Evolutionary conservation across 2,329 filamentous ascomycete genomes (phyloP).

Genomic region (Fusarium dlaminii): DNA sequence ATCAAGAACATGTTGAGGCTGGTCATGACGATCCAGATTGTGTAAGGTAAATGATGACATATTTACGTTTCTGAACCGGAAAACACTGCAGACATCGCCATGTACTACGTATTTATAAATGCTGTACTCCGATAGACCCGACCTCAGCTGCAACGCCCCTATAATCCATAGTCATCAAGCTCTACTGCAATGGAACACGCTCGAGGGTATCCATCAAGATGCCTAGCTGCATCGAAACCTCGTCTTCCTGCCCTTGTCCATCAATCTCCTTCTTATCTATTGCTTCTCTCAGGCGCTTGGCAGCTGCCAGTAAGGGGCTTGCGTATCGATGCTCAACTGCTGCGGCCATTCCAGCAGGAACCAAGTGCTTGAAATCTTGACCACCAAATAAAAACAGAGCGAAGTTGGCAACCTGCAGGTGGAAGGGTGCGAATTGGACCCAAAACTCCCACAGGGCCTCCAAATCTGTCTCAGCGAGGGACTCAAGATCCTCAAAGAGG

Average conservation of each 20-base stretch:
- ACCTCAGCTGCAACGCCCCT: constrained; percentile 8
- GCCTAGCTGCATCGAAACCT: constrained; percentile 51
- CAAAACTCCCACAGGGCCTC: constrained; percentile 62
- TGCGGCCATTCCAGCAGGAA: constrained; percentile 65
- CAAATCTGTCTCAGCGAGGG: constrained; percentile 54
- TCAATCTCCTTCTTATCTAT: constrained; percentile 47
- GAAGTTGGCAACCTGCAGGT: constrained; percentile 70
- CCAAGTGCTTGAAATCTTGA: constrained; percentile 55
- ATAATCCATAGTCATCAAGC: not conserved
- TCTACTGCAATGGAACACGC: constrained; percentile 52
- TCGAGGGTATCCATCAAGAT: constrained; percentile 56
- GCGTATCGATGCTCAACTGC: constrained; percentile 68
- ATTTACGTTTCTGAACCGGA: not conserved
- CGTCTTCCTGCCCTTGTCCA: constrained; percentile 40
- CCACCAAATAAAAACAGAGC: constrained; percentile 64
- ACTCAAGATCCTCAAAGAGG: constrained; percentile 66
- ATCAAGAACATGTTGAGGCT: not conserved
- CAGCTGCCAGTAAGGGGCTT: constrained; percentile 60
- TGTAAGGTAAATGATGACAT: not conserved
- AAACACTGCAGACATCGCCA: not conserved
- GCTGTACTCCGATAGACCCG: constrained; percentile 11
- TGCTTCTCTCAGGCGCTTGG: constrained; percentile 49
- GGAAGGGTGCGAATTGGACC: constrained; percentile 61
- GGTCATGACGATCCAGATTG: not conserved
- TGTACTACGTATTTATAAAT: constrained; percentile 1